Base-by-base conservation (phyloP, 208 protist genomes). In the Trypanosoma cruzi region DNA sequence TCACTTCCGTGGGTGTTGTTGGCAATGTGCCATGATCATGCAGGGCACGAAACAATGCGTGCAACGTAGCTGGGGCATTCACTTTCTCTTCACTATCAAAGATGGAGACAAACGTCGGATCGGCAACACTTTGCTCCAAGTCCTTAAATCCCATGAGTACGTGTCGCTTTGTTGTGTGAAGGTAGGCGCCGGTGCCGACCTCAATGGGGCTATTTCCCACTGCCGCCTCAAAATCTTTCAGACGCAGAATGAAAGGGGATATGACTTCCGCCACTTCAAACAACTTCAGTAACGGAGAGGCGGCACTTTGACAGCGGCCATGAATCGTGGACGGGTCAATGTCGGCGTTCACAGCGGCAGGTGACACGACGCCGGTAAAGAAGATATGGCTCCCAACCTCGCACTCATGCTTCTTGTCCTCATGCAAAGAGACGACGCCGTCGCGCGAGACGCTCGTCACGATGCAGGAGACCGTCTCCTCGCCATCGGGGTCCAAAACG, bases 151-250 rank as follows among this genome's bases (percentile, higher is more conserved):
- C 44, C 64, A 97, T 55, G 5, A 44, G 54, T 8, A 77, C 61
- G 16, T 84, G 60, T 55, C 82, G 85, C 80, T 98, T 98, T 7
- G 97, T 96, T 11, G 95, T 92, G 73, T 93, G 91, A 36, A 98
- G 78, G 79, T 98, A 97, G 52, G 95, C 86, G 20, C 69, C 77
- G 37, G 64, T 82, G 36, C 87, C 88, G 54, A 88, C 63, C 13
- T 90, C 66, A 37, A 91, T 65, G 11, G 64, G 7, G 28, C 74
- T 61, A 13, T 59, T 46, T 7, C 44, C 67, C 29, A 46, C 55
- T 36, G 55, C n/a, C 18, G 54, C 34, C 37, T 44, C 28, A 29
- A 93, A 62, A n/a, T 78, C 81, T 11, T 77, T 74, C 18, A 96
- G 70, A 5, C 77, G 78, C 20, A 96, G 67, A 20, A 87, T 81